phyloP scores from a whole-genome alignment of 1,139 yeast species.

The Eremothecium cymbalariae region DNA sequence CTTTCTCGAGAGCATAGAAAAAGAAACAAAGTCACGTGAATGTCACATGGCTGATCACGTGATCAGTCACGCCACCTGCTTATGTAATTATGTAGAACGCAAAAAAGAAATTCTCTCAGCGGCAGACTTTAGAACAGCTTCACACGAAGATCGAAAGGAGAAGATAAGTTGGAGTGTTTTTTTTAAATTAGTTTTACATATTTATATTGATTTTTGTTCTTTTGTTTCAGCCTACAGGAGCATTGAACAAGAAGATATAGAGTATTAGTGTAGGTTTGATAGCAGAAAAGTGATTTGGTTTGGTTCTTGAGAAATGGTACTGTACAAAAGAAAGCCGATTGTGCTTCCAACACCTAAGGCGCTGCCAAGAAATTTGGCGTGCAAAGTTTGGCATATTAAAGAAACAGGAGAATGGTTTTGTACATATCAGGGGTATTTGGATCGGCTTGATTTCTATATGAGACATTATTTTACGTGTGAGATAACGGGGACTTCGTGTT shows the following conservation, averaged over 20 bases:
- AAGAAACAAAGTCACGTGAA: not conserved
- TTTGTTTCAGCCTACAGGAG: too few relatives aligned
- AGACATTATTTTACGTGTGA: conserved; percentile 86
- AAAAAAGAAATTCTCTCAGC: conserved; percentile 1
- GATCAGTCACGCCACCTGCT: not conserved
- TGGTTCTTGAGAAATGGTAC: conserved; percentile 40
- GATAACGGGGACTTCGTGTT: conserved; percentile 86
- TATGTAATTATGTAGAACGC: not conserved
- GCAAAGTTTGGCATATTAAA: conserved; percentile 69
- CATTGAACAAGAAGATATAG: too few relatives aligned
- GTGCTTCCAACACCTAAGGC: conserved; percentile 48
- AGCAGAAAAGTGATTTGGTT: too few relatives aligned
- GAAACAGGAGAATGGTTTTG: conserved; percentile 84
- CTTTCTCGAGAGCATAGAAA: too few relatives aligned
- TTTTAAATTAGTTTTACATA: not conserved
- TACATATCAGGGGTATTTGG: conserved; percentile 65
- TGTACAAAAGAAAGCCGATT: conserved; percentile 66
- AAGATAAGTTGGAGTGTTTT: not conserved
- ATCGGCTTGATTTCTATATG: conserved; percentile 60
- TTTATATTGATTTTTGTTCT: too few relatives aligned
- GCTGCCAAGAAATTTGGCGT: conserved; percentile 44
- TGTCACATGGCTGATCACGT: conserved; percentile 2
- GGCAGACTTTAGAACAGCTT: conserved; percentile 1
- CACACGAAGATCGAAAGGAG: conserved; percentile 1
- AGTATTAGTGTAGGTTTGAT: not conserved